These are phyloP conservation scores for Metarhizium humberi DNA, from an alignment of 2,329 filamentous ascomycete genomes.

Conservation along the genomic window DNA sequence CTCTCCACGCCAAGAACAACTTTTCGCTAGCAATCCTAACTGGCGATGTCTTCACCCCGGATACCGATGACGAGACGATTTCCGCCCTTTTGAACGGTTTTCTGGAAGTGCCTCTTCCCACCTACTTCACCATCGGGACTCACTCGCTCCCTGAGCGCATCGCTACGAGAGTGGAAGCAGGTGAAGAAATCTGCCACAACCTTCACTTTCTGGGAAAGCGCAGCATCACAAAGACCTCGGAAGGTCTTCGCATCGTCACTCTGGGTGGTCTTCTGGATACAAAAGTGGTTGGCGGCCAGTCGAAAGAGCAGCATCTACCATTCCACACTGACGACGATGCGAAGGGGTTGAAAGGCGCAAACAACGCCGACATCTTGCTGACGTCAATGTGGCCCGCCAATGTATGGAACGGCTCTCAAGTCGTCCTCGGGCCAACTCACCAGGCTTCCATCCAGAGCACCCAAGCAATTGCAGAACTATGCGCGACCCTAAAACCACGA, in stretches of 20 bases:
- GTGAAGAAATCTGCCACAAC: slow-evolving; percentile 77
- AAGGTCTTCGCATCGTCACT: slow-evolving; percentile 79
- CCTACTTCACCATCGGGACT: slow-evolving; percentile 81
- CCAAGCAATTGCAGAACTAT: slow-evolving; percentile 70
- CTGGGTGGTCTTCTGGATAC: slow-evolving; percentile 67
- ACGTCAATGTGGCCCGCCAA: slow-evolving; percentile 78
- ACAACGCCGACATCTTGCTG: slow-evolving; percentile 75
- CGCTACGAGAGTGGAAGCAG: slow-evolving; percentile 62
- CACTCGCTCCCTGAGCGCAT: slow-evolving; percentile 62
- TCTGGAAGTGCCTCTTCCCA: slow-evolving; percentile 67
- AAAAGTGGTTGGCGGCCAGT: slow-evolving; percentile 50
- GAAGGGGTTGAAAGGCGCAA: slow-evolving; percentile 63
- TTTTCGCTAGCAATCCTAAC: slow-evolving; percentile 80
- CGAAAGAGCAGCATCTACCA: slow-evolving; percentile 65
- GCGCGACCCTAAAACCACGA: slow-evolving; percentile 70
- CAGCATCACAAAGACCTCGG: slow-evolving; percentile 78
- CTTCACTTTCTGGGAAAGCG: slow-evolving; percentile 84
- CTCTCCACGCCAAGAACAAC: slow-evolving; percentile 75
- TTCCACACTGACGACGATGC: slow-evolving; percentile 71
- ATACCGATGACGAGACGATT: slow-evolving; percentile 49
- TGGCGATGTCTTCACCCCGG: slow-evolving; percentile 69
- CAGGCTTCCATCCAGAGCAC: slow-evolving; percentile 42
- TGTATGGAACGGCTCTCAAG: slow-evolving; percentile 60
- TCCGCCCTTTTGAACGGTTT: slow-evolving; percentile 60
- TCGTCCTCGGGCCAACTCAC: slow-evolving; percentile 44